Conservation (phyloP, 768 basidiomycete species). For the Termitomyces heimii region DNA sequence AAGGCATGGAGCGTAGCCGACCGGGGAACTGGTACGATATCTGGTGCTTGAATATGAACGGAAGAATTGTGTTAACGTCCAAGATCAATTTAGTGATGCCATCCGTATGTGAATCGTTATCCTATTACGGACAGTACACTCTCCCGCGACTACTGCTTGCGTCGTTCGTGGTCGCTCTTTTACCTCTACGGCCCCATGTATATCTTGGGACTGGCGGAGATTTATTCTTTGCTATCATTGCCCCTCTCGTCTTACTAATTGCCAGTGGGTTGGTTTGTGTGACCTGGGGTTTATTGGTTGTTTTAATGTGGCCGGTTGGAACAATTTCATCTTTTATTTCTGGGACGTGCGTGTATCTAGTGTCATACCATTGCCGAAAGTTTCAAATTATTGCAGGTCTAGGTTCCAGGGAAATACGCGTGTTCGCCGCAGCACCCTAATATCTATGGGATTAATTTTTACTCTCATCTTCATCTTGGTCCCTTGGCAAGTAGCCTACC, state of each 20-base stretch:
- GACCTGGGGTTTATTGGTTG: slow-evolving; percentile 48
- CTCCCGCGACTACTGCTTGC: slow-evolving; percentile 36
- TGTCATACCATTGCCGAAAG: background rate
- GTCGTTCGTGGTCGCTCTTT: slow-evolving; percentile 39
- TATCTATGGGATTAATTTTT: slow-evolving; percentile 58
- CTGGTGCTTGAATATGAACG: background rate
- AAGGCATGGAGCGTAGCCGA: slow-evolving; percentile 40
- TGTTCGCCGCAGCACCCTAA: slow-evolving; percentile 40
- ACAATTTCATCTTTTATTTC: slow-evolving; percentile 23
- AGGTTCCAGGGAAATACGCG: slow-evolving; percentile 25
- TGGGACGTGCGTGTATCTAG: slow-evolving; percentile 27
- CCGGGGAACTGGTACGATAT: slow-evolving; percentile 17
- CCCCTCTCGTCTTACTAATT: slow-evolving; percentile 50
- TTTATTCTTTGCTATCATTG: slow-evolving; percentile 41
- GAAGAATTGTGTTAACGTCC: background rate
- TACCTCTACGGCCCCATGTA: slow-evolving; percentile 51
- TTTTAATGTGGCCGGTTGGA: slow-evolving; percentile 42
- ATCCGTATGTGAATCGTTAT: slow-evolving; percentile 43
- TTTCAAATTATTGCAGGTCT: background rate
- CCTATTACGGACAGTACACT: slow-evolving; percentile 29
- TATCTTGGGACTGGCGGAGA: slow-evolving; percentile 59
- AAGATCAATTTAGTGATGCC: slow-evolving; percentile 33
- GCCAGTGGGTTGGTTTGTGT: slow-evolving; percentile 60
- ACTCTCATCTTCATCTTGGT: slow-evolving; percentile 65
- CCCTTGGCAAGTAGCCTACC: slow-evolving; percentile 91